phyloP scores from a whole-genome alignment of 2,329 filamentous ascomycete genomes.

The Colletotrichum sidae region DNA sequence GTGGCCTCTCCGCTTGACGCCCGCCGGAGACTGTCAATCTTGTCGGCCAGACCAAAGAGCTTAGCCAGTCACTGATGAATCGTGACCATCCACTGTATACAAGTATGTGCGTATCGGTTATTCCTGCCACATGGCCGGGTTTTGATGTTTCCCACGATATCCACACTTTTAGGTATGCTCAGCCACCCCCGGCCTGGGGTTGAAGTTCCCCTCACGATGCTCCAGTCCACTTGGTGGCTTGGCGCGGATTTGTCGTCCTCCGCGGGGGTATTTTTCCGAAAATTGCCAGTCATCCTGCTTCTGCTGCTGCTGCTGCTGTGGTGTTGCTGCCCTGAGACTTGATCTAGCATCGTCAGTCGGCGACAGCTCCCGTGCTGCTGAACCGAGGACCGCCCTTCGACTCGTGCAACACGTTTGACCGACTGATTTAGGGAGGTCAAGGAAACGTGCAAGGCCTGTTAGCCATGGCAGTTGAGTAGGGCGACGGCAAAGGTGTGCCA shows the following conservation, averaged over 20 bases:
- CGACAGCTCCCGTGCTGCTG: background rate
- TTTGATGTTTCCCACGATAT: background rate
- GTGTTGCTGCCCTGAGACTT: no score
- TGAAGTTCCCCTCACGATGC: background rate
- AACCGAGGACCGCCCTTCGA: no score
- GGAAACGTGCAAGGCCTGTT: no score
- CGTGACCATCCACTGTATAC: background rate
- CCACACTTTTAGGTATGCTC: slow-evolving; percentile 29
- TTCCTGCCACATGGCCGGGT: slow-evolving; percentile 11
- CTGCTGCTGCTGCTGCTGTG: background rate
- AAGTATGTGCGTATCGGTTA: slow-evolving; percentile 28
- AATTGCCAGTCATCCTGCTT: background rate
- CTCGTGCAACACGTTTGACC: no score
- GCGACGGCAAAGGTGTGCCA: no score
- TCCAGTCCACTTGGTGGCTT: slow-evolving; percentile 14
- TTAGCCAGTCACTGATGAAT: background rate
- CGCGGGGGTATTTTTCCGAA: slow-evolving; percentile 23
- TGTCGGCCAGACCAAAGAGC: no score
- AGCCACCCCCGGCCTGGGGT: slow-evolving; percentile 30
- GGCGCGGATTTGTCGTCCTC: slow-evolving; percentile 19
- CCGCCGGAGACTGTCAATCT: no score
- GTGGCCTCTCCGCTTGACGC: no score
- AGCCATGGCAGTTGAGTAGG: no score
- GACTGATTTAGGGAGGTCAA: no score
- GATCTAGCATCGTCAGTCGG: background rate